Evolutionary conservation across 768 basidiomycete species (phyloP), one percentile per base, ranked within the genome.

Genomic region (Mycena indigotica): DNA sequence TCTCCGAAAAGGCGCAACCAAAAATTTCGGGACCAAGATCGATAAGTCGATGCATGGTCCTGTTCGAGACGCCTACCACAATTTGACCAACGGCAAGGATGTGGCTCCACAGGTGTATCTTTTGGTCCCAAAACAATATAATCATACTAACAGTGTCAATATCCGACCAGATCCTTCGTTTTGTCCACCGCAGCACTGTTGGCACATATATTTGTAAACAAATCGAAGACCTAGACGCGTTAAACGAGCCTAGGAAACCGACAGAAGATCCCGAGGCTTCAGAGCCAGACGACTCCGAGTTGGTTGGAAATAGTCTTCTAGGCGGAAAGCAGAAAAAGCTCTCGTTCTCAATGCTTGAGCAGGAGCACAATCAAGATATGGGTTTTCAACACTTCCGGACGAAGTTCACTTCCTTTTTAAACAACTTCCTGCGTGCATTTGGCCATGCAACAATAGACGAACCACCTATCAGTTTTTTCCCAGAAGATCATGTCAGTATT

Each of bases 31-130:
- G 45, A 74, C 69, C 2, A 65, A 67, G 50, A 68, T 68, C 1
- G 73, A 73, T 57, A 73, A 77, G 30, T 67, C 68, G 2, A 62
- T 72, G 55, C 73, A 77, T 59, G 66, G 68, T 1, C 58, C 69
- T n/a, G 30, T 73, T 0, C 70, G 68, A 30, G 49, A 67, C 0
- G 66, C 65, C 6, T 77, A 74, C 53, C 61, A 46, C 1, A 41
- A 56, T 1, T 62, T 56, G 12, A 70, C 70, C 12, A 74, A 77
- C 54, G 72, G 71, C 59, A 72, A 72, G 45, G 48, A 77, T 50
- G 60, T 72, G 44, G 69, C 60, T 4, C 26, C 55, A 13, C 75
- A 77, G 68, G 69, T 70, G 23, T 24, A 58, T 41, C n/a, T n/a
- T n/a, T n/a, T n/a, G n/a, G n/a, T n/a, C n/a, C n/a, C n/a, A n/a